These are phyloP conservation scores for Ophiostoma ips DNA, from an alignment of 2,329 filamentous ascomycete genomes.

Conservation along the genomic window DNA sequence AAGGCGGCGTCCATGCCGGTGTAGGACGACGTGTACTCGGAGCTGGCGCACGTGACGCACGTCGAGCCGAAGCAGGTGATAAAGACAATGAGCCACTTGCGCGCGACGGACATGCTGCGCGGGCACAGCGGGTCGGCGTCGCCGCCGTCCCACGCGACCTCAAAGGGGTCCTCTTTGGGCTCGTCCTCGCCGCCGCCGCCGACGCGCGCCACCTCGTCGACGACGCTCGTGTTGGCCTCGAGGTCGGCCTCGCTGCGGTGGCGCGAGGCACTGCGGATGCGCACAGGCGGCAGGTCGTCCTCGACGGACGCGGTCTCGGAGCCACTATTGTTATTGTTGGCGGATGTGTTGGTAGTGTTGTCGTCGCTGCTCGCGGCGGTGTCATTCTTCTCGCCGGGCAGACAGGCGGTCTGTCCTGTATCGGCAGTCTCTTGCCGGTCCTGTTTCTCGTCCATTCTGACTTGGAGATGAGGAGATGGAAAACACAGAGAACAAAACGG, in stretches of 20 bases:
- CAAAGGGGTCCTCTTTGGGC: conserved; percentile 29
- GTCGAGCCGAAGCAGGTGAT: conserved; percentile 63
- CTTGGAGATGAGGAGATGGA: no score
- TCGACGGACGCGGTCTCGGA: neutral
- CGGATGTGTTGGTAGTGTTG: neutral
- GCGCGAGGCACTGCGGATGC: neutral
- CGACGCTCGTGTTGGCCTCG: neutral
- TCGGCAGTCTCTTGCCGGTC: no score
- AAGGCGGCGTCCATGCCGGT: conserved; percentile 64
- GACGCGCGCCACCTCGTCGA: neutral
- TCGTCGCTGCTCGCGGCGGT: no score
- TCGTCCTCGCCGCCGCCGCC: neutral
- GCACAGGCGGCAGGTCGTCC: neutral
- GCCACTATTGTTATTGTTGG: neutral
- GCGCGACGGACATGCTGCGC: conserved; percentile 47
- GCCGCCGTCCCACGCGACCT: conserved; percentile 61
- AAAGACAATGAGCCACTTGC: conserved; percentile 67
- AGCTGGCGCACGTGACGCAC: conserved; percentile 64
- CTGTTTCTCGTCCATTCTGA: no score
- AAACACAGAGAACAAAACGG: no score
- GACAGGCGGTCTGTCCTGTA: no score
- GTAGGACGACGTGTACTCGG: conserved; percentile 82
- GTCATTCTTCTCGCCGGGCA: no score
- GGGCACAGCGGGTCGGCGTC: conserved; percentile 63
- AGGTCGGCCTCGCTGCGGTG: neutral